Percentiles rank a stretch among this genome's conserved stretches.
Evolutionary conservation across 306 rosid species (phyloP).

Genomic region (Abrus precatorius): DNA sequence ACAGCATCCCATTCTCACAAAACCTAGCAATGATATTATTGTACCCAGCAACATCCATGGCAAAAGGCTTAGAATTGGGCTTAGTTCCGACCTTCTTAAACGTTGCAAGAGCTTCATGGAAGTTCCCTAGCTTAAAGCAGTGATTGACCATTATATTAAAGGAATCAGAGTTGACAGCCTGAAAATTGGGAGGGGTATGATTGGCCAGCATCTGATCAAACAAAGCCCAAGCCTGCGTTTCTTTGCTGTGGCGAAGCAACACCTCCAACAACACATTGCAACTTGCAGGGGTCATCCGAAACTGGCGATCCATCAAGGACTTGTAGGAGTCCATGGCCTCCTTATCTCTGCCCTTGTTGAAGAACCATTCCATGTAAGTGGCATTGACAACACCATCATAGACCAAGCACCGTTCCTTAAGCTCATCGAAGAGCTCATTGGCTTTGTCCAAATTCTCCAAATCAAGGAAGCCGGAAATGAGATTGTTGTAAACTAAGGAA

Average conservation of each 20-base stretch:
- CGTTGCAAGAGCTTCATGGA: constrained; percentile 68
- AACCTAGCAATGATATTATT: constrained; percentile 81
- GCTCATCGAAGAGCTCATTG: constrained; percentile 87
- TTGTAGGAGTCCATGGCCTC: constrained; percentile 93
- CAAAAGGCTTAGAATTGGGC: constrained; percentile 77
- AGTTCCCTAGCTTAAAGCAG: constrained; percentile 73
- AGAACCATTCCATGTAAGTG: constrained; percentile 91
- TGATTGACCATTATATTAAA: constrained; percentile 90
- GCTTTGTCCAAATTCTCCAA: constrained; percentile 85
- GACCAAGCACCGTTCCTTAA: constrained; percentile 86
- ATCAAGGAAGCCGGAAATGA: constrained; percentile 75
- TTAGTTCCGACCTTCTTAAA: constrained; percentile 84
- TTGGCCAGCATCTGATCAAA: constrained; percentile 88
- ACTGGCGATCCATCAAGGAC: constrained; percentile 74
- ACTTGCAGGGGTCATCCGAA: constrained; percentile 85
- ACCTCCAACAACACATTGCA: constrained; percentile 88
- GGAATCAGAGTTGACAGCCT: constrained; percentile 90
- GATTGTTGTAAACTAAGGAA: constrained; percentile 81
- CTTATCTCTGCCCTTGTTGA: constrained; percentile 65
- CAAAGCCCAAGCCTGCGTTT: constrained; percentile 68
- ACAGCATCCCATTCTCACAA: constrained; percentile 81
- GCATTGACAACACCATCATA: constrained; percentile 94
- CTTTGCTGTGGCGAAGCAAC: constrained; percentile 72
- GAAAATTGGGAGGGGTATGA: constrained; percentile 88
- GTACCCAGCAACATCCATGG: constrained; percentile 94